These are phyloP conservation scores for Chlorella sp. DNA, from an alignment of 139 green algal genomes.

Conservation along the genomic window DNA sequence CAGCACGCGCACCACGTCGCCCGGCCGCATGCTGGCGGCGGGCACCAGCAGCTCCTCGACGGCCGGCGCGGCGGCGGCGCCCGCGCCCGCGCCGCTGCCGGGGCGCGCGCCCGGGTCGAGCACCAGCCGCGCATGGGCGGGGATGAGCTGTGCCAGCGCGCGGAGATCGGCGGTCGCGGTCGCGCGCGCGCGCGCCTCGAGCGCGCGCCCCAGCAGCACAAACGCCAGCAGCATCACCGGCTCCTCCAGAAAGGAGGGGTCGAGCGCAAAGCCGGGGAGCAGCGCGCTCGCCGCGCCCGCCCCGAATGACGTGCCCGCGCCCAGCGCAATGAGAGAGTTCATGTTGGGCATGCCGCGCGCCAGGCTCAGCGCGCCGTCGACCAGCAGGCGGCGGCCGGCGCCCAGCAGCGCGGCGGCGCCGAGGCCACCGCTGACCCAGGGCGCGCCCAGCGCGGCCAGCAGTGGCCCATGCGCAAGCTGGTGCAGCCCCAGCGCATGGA, in stretches of 20 bases:
- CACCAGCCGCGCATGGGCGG: constrained; percentile 63
- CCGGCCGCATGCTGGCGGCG: constrained; percentile 41
- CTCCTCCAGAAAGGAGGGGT: constrained; percentile 87
- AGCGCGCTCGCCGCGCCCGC: constrained; percentile 44
- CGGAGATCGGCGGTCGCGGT: constrained; percentile 61
- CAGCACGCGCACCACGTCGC: constrained; percentile 78
- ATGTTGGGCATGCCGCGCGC: constrained; percentile 85
- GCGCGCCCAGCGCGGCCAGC: constrained; percentile 66
- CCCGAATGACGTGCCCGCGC: constrained; percentile 69
- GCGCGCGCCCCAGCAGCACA: constrained; percentile 83
- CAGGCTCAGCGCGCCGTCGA: constrained; percentile 71
- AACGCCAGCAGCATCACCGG: constrained; percentile 97
- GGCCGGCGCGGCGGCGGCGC: not conserved
- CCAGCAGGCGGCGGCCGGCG: constrained; percentile 70
- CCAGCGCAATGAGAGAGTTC: constrained; percentile 90
- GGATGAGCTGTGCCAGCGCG: constrained; percentile 76
- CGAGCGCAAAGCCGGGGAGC: constrained; percentile 56
- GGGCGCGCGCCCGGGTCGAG: constrained; percentile 53
- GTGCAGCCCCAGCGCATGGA: constrained; percentile 59
- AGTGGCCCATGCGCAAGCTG: constrained; percentile 40
- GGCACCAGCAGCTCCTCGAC: constrained; percentile 56
- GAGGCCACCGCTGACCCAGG: constrained; percentile 63
- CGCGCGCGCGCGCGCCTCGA: constrained; percentile 74
- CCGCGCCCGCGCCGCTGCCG: not conserved
- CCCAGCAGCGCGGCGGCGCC: constrained; percentile 81